phyloP scores from a whole-genome alignment of 345 rosid species.

The Acer saccharum region DNA sequence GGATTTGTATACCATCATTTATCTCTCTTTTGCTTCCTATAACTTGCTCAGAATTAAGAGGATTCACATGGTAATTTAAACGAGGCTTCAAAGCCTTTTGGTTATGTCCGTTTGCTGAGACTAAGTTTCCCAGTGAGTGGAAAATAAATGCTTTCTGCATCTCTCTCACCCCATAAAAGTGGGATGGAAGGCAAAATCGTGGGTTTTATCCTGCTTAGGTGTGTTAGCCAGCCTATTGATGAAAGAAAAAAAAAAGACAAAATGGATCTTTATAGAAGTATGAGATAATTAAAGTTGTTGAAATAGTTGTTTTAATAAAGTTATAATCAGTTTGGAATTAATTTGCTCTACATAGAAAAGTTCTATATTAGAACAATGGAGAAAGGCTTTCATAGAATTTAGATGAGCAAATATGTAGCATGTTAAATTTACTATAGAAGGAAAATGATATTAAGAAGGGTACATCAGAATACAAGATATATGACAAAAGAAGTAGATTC shows the following conservation, averaged over 20 bases:
- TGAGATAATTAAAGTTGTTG: background rate
- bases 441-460: background rate
- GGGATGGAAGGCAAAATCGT: background rate
- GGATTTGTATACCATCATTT: background rate
- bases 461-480: background rate
- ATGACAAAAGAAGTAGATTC: background rate
- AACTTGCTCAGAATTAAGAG: background rate
- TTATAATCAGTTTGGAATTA: background rate
- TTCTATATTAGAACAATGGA: background rate
- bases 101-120: background rate
- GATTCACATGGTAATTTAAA: background rate
- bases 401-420: background rate
- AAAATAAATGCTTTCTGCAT: background rate
- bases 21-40: constrained; percentile 4
- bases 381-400: background rate
- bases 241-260: background rate
- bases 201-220: background rate
- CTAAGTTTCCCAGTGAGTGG: background rate
- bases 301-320: background rate
- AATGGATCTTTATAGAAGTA: background rate
- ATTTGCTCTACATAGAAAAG: background rate
- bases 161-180: background rate
- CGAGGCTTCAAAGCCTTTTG: constrained; percentile 14
- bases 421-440: background rate
- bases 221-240: background rate